Conservation (phyloP, 805 yeast species). For the Nakazawaea populi region DNA sequence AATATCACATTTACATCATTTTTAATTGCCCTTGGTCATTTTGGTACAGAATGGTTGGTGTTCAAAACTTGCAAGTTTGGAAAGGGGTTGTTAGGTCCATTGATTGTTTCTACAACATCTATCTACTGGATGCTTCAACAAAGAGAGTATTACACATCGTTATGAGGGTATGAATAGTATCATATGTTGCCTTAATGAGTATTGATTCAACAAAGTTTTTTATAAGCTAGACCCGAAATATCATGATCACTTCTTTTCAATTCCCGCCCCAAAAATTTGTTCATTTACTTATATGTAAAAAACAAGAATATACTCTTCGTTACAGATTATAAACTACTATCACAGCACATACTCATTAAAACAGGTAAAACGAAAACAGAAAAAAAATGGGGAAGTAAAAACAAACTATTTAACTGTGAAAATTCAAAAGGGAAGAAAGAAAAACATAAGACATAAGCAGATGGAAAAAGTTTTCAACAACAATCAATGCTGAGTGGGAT, state of each 20-base stretch:
- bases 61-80: constrained; percentile 80
- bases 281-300: no score
- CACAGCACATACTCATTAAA: neutral
- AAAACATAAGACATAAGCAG: neutral
- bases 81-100: constrained; percentile 85
- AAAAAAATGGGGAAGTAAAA: no score
- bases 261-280: no score
- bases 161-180: neutral
- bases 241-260: no score
- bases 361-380: neutral
- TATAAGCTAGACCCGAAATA: no score
- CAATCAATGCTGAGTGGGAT: constrained; percentile 51
- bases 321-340: neutral
- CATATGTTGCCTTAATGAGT: no score
- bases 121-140: constrained; percentile 77
- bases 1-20: constrained; percentile 77
- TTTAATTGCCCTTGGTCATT: constrained; percentile 78
- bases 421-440: neutral
- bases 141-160: constrained; percentile 49
- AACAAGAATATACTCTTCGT: no score
- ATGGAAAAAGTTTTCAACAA: neutral
- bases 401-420: neutral
- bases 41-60: constrained; percentile 74
- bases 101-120: constrained; percentile 70
- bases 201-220: no score